Evolutionary conservation across 345 rosid genomes (phyloP).

Genomic region (Ricinus communis): DNA sequence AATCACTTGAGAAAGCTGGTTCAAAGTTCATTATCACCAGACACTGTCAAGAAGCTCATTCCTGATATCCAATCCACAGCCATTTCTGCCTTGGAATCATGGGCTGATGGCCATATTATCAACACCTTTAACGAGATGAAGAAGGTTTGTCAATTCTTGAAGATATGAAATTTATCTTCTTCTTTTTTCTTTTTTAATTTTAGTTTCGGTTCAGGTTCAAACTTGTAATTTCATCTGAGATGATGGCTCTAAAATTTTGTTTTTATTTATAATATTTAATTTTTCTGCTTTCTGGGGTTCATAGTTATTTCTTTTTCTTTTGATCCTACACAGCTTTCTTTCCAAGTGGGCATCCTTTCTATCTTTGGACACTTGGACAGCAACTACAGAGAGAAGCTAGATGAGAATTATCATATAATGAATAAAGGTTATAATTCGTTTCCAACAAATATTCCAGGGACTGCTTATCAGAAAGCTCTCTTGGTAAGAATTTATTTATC

Average conservation of each 20-base stretch:
- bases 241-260: too few relatives aligned
- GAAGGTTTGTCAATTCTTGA: constrained; percentile 28
- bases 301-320: not conserved
- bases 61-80: constrained; percentile 41
- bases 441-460: constrained; percentile 28
- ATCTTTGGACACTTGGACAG: constrained; percentile 41
- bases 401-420: constrained; percentile 25
- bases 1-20: constrained; percentile 40
- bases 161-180: too few relatives aligned
- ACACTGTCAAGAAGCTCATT: constrained; percentile 29
- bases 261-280: not conserved
- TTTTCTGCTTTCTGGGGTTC: not conserved
- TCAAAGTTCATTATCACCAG: constrained; percentile 41
- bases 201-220: too few relatives aligned
- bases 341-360: constrained; percentile 44
- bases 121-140: constrained; percentile 53
- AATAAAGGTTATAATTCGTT: constrained; percentile 41
- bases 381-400: constrained; percentile 33
- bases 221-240: too few relatives aligned
- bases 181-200: not conserved
- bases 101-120: constrained; percentile 24
- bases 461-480: constrained; percentile 32
- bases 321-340: constrained; percentile 29
- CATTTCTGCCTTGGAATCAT: constrained; percentile 30
- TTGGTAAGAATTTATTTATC: constrained; percentile 18